These are phyloP conservation scores for Auricularia sp. DNA, from an alignment of 768 basidiomycete genomes.

Conservation along the genomic window DNA sequence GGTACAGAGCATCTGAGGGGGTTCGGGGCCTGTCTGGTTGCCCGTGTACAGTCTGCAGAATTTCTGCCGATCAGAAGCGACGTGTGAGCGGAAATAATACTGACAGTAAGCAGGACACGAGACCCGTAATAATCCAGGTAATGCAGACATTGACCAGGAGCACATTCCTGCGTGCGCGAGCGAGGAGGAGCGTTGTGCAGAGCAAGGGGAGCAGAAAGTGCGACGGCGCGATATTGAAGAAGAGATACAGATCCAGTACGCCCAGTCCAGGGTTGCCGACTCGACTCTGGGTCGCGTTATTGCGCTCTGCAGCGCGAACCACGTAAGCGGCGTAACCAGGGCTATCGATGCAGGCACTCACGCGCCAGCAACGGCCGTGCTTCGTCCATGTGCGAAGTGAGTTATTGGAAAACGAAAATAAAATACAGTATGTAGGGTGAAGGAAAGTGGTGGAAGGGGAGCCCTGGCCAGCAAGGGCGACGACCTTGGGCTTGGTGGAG, in stretches of 20 bases:
- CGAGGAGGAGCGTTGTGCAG: slow-evolving; percentile 26
- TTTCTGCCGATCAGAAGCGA: background rate
- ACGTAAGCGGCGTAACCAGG: background rate
- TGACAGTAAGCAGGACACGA: slow-evolving; percentile 22
- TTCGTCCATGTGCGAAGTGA: slow-evolving; percentile 1
- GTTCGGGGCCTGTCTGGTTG: slow-evolving; percentile 34
- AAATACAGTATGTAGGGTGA: background rate
- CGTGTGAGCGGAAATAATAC: background rate
- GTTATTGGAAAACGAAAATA: background rate
- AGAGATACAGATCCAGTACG: slow-evolving; percentile 13
- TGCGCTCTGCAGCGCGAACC: background rate
- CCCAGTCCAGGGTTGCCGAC: background rate
- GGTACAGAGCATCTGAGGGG: slow-evolving; percentile 31
- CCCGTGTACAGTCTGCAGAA: slow-evolving; percentile 30
- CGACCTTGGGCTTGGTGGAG: background rate
- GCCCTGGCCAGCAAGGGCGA: background rate
- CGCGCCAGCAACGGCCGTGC: slow-evolving; percentile 1
- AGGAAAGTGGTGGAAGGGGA: background rate
- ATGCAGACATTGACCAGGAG: slow-evolving; percentile 36
- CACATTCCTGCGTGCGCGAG: slow-evolving; percentile 32
- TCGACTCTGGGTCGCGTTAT: background rate
- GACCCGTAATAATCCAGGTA: slow-evolving; percentile 35
- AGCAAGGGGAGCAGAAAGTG: slow-evolving; percentile 39
- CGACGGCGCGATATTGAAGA: slow-evolving; percentile 41
- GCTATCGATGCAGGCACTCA: background rate